Evolutionary conservation across 306 rosid species (phyloP), one percentile per base, ranked within the genome.

Genomic region (Pterocarpus santalinus): DNA sequence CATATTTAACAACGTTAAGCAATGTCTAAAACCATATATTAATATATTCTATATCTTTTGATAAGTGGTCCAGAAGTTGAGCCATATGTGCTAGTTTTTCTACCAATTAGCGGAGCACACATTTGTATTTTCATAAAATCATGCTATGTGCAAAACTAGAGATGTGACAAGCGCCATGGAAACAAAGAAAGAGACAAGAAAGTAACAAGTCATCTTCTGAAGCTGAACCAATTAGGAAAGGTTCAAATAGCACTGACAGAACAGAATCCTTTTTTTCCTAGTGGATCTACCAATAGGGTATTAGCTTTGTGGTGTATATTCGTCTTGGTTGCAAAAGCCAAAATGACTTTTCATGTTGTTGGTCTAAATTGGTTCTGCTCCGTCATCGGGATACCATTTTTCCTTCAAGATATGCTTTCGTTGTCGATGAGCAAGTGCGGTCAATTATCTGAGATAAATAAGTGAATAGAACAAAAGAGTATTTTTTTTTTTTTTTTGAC

Each of bases 151-250:
- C 46, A 14, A 13, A 5, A 63, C 3, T 3, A 65, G 36, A 36
- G 49, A 36, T 28, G 47, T 28, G 65, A 60, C 65, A 2, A 57
- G 12, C 16, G 35, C 34, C 22, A 14, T 13, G 5, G 68, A 38
- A 63, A 34, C 44, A 34, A 63, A 63, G 10, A 63, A 14, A 15
- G 70, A 5, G 70, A 36, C 70, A 65, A 36, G 49, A 65, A 35
- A 65, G 47, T 65, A 65, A 65, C 70, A 65, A 38, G 70, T 36
- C 32, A 15, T 35, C 13, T 14, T 64, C 28, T 35, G 4, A 22
- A 35, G 46, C 14, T 35, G 47, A 64, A 51, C 47, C 69, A 34
- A 34, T 64, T 64, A 64, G 69, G 46, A 64, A 64, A 14, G 10
- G 69, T 64, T 64, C 46, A 64, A 35, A 64, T 7, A 36, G 46